Conservation (phyloP, 106 monocot species). For the Acorus gramineus region DNA sequence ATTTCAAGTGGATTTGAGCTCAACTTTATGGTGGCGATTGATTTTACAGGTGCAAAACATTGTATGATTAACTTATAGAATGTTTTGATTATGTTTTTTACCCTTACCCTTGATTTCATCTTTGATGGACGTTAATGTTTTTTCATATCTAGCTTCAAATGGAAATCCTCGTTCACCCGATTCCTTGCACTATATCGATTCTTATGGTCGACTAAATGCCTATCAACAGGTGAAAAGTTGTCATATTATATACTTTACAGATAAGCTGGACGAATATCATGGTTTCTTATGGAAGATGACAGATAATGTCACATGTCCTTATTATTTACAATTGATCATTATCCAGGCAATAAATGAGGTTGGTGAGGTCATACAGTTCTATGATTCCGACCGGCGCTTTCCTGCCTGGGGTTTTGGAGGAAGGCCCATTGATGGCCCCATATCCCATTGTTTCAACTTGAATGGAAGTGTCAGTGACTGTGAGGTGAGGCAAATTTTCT, state of each 20-base stretch:
- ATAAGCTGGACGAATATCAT: too few relatives aligned
- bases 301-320: too few relatives aligned
- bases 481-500: conserved; percentile 28
- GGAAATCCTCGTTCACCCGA: conserved; percentile 42
- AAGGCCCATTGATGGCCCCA: conserved; percentile 20
- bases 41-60: conserved; percentile 48
- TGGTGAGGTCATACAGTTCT: conserved; percentile 74
- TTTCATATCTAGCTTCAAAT: conserved; percentile 54
- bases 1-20: conserved; percentile 52
- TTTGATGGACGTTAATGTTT: background rate
- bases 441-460: conserved; percentile 85
- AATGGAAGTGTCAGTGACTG: conserved; percentile 33
- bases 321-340: background rate
- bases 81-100: background rate
- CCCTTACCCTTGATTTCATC: background rate
- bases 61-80: background rate
- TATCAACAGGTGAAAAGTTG: conserved; percentile 43
- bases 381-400: conserved; percentile 58
- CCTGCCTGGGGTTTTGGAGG: conserved; percentile 81
- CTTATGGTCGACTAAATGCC: conserved; percentile 43
- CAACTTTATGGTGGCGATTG: conserved; percentile 55
- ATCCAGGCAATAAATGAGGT: conserved; percentile 56
- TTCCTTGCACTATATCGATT: conserved; percentile 79
- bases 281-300: too few relatives aligned
- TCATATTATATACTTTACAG: too few relatives aligned